phyloP scores from a whole-genome alignment of 495 filamentous ascomycete genomes.

The Penicillium verhagenii region DNA sequence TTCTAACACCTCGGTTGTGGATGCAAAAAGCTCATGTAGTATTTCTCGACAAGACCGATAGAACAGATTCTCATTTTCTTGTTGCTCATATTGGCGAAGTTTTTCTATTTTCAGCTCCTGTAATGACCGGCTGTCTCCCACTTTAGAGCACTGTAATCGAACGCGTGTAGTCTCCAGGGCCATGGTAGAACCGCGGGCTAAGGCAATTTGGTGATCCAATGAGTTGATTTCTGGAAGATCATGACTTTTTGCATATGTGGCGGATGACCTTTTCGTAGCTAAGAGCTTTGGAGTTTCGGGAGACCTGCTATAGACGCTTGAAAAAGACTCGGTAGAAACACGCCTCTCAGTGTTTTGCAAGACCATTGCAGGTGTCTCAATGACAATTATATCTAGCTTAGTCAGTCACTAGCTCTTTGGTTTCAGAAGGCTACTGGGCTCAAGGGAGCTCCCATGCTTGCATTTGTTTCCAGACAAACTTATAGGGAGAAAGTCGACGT shows the following conservation, averaged over 20 bases:
- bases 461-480: too few relatives aligned
- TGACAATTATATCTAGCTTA: too few relatives aligned
- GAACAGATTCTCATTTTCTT: slow-evolving; percentile 7
- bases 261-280: background rate
- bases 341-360: too few relatives aligned
- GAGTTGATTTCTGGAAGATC: slow-evolving; percentile 10
- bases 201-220: slow-evolving; percentile 9
- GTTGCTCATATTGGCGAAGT: background rate
- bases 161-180: slow-evolving; percentile 5
- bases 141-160: slow-evolving; percentile 1
- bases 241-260: background rate
- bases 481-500: too few relatives aligned
- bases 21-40: background rate
- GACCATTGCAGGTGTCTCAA: too few relatives aligned
- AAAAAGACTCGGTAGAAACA: background rate
- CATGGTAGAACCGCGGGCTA: slow-evolving; percentile 8
- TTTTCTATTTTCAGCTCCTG: background rate
- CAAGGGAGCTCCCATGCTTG: too few relatives aligned
- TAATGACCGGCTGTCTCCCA: background rate
- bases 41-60: slow-evolving; percentile 1
- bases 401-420: too few relatives aligned
- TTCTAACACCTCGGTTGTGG: background rate
- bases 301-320: slow-evolving; percentile 9
- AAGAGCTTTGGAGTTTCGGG: background rate
- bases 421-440: too few relatives aligned